Base-by-base conservation (phyloP, 2,329 filamentous ascomycete species). In the Colletotrichum sp. region DNA sequence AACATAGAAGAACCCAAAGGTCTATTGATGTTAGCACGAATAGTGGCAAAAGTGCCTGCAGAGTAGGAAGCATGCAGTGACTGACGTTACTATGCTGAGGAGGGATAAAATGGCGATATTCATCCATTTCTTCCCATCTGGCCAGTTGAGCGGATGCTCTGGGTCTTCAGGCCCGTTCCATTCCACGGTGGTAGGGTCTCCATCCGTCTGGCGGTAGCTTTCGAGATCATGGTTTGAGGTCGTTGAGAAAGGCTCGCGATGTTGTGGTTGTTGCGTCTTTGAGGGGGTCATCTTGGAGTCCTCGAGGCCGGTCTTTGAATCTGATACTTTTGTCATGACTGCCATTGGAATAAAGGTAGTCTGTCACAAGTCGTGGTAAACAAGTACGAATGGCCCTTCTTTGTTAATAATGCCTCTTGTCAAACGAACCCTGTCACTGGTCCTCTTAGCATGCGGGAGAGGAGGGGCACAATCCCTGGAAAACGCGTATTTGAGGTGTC, bases 71-170 rank as follows among this genome's bases (percentile, higher is more conserved):
- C 8, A 16, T 18, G 16, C 4, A 18, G 8, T 39, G 36, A 39
- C 15, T 15, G 8, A n/a, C n/a, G 12, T 57, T 4, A 24, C 71
- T 36, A 88, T 81, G 3, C 85, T 86, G 18, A 88, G 82, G 28
- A 83, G 80, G 8, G 85, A 85, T 7, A 88, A 79, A 7, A 86
- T 79, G 4, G 78, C 78, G 3, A 87, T 80, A 18, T 84, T 84
- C 28, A 83, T 68, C 64, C 81, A 80, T 77, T 87, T 87, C 59
- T 80, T 81, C 28, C 64, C 69, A 6, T 73, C 73, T 5, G 86
- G 79, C 91, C 92, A 94, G 81, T 94, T 94, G 78, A 89, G 82
- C 0, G 92, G 92, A 77, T 93, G 92, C 39, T 87, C 83, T 1
- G 89, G 89, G 69, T 93, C 91, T 70, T 90, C 82, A 0, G 89